phyloP scores from a whole-genome alignment of 148 eudicot species.

The Spergularia bocconei region DNA sequence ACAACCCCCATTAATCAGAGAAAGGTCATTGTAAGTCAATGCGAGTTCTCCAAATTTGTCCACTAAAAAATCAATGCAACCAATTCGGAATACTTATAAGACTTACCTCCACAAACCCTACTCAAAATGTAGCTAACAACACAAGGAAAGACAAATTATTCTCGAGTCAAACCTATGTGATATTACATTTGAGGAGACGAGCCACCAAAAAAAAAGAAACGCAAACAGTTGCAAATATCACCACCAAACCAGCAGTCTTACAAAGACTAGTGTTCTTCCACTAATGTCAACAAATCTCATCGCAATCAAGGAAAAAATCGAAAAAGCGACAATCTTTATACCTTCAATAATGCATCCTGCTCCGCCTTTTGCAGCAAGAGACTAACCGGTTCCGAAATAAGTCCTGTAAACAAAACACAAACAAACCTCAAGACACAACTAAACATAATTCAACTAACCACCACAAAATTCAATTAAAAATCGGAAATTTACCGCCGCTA shows the following conservation, averaged over 20 bases:
- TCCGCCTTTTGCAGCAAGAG: conserved; percentile 60
- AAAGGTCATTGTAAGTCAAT: not conserved
- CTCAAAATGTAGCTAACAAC: not conserved
- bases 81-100: not conserved
- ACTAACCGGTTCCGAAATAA: conserved; percentile 52
- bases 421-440: not conserved
- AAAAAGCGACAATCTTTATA: not conserved
- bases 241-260: not conserved
- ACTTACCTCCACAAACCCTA: not conserved
- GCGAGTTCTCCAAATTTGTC: not conserved
- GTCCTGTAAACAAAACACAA: conserved; percentile 43
- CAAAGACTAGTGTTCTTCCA: not conserved
- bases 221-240: not conserved
- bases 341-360: conserved; percentile 51
- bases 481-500: conserved; percentile 49
- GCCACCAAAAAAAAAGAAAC: not conserved
- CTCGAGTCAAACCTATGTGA: not conserved
- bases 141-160: not conserved
- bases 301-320: not conserved
- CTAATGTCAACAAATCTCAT: not conserved
- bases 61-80: not conserved
- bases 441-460: not conserved
- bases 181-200: not conserved
- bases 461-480: not conserved
- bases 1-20: not conserved